Evolutionary conservation across 139 green algal species (phyloP).

Genomic region (Coccomyxa sp.): DNA sequence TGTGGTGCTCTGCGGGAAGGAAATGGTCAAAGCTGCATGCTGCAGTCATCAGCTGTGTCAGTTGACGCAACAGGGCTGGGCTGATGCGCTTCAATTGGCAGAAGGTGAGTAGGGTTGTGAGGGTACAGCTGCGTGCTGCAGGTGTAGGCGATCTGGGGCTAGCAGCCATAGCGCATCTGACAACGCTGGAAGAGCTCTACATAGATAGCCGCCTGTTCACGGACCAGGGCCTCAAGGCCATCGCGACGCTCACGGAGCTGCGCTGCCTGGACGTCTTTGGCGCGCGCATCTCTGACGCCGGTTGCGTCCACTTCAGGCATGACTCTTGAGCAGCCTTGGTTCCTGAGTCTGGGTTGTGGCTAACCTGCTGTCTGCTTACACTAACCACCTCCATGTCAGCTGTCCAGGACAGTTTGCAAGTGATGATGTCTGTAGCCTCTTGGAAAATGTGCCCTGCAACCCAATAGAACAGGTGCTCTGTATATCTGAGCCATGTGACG

Average conservation of each 20-base stretch:
- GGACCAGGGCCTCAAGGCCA: slow-evolving; percentile 26
- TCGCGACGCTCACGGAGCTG: slow-evolving; percentile 30
- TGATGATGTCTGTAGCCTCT: no score
- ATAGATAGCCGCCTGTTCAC: slow-evolving; percentile 37
- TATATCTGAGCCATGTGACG: not conserved
- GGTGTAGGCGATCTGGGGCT: slow-evolving; percentile 35
- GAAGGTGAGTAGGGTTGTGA: not conserved
- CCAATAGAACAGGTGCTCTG: not conserved
- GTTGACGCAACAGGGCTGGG: not conserved
- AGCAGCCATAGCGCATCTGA: slow-evolving; percentile 12
- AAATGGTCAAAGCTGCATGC: not conserved
- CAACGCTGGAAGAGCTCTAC: slow-evolving; percentile 28
- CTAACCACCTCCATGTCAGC: no score
- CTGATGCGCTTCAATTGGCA: not conserved
- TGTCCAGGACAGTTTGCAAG: no score
- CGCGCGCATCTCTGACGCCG: slow-evolving; percentile 32
- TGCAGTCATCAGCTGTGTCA: not conserved
- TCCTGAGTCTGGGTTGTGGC: no score
- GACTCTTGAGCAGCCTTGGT: no score
- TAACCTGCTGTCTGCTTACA: no score
- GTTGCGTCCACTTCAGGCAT: slow-evolving; percentile 34
- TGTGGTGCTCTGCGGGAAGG: not conserved
- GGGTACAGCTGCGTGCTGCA: not conserved
- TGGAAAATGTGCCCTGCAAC: no score
- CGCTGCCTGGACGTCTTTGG: slow-evolving; percentile 51